Percentiles rank a stretch among this genome's conserved stretches.
phyloP scores from a whole-genome alignment of 192 early-diverging fungal genomes.

The Glomus cerebriforme region DNA sequence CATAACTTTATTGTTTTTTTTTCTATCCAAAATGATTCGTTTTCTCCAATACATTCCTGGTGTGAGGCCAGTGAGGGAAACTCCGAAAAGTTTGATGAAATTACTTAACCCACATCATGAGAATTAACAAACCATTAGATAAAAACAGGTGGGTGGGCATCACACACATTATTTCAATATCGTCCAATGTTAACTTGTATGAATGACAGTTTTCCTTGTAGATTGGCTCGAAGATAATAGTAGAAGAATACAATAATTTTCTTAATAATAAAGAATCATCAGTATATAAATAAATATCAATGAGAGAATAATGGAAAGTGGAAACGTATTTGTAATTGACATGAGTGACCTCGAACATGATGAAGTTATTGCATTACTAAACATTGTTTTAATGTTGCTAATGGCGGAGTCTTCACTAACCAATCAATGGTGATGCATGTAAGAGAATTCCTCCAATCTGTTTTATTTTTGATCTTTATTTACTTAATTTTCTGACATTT shows the following conservation, averaged over 20 bases:
- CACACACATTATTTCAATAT: constrained; percentile 6
- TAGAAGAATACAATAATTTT: constrained; percentile 28
- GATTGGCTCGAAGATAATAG: constrained; percentile 27
- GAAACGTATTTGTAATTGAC: constrained; percentile 22
- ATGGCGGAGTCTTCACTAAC: neutral
- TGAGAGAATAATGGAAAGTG: neutral
- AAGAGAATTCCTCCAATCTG: constrained; percentile 3
- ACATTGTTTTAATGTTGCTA: neutral
- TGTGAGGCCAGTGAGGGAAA: too few species aligned
- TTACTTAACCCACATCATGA: too few species aligned
- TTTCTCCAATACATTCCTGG: too few species aligned
- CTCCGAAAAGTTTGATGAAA: too few species aligned
- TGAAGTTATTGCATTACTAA: neutral
- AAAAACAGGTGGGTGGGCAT: constrained; percentile 7
- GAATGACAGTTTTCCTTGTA: constrained; percentile 24
- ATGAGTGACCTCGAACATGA: constrained; percentile 21
- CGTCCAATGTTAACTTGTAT: constrained; percentile 22
- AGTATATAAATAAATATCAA: constrained; percentile 28
- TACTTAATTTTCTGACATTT: too few species aligned
- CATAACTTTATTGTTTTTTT: too few species aligned
- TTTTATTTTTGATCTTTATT: too few species aligned
- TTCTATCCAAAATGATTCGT: too few species aligned
- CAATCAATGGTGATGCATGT: constrained; percentile 23
- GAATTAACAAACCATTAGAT: neutral
- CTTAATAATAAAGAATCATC: constrained; percentile 20